Conservation (phyloP, 78 protist genomes). For the Emiliania huxleyi region DNA sequence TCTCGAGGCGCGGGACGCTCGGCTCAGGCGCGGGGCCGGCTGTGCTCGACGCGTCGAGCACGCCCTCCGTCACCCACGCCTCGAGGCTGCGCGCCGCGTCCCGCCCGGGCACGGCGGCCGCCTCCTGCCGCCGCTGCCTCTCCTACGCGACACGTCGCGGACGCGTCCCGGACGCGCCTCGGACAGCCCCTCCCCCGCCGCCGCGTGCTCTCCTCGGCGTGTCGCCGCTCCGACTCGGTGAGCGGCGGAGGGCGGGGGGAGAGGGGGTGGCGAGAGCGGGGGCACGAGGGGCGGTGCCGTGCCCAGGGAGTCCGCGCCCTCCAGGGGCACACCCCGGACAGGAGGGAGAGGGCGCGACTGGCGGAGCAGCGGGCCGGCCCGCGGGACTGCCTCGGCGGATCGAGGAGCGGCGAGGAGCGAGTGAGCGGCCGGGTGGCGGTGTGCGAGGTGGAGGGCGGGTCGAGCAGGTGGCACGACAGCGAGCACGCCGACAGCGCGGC, state of each 20-base stretch:
- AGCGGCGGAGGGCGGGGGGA: neutral
- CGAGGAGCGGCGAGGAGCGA: neutral
- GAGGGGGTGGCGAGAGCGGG: neutral
- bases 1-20: no score
- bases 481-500: neutral
- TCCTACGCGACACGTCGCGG: no score
- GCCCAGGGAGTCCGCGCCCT: neutral
- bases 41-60: no score
- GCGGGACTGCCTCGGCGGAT: neutral
- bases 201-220: no score
- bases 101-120: no score
- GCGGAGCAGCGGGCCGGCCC: neutral
- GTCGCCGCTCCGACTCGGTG: neutral
- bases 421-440: neutral
- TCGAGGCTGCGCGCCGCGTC: no score
- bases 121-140: no score
- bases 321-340: neutral
- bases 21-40: no score
- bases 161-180: no score
- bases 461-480: neutral
- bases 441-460: neutral
- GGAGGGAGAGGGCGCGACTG: neutral
- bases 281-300: neutral
- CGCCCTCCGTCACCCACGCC: no score
- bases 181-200: no score